phyloP scores from a whole-genome alignment of 2,329 filamentous ascomycete genomes.

The Microsporum canis region DNA sequence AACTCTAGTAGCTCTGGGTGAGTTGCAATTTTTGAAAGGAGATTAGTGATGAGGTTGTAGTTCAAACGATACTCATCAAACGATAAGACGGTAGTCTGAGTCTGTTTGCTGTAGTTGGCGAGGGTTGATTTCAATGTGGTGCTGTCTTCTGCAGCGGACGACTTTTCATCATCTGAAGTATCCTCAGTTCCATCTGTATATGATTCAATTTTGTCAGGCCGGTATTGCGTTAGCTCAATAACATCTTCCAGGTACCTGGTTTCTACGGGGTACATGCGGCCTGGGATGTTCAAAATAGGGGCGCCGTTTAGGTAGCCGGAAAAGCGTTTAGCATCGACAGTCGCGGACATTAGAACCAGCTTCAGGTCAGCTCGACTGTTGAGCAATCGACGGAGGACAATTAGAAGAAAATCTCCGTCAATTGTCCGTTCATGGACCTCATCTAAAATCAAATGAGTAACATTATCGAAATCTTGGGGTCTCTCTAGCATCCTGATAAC shows the following conservation, averaged over 20 bases:
- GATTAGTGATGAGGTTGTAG: constrained; percentile 69
- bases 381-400: constrained; percentile 78
- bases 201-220: constrained; percentile 43
- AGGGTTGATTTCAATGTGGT: constrained; percentile 52
- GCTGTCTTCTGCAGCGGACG: constrained; percentile 38
- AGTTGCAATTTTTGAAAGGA: constrained; percentile 65
- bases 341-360: constrained; percentile 94
- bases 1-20: constrained; percentile 55
- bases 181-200: constrained; percentile 32
- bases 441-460: constrained; percentile 91
- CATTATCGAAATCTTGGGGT: constrained; percentile 71
- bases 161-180: constrained; percentile 31
- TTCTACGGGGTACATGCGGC: constrained; percentile 83
- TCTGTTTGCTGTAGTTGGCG: constrained; percentile 62
- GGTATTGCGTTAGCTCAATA: constrained; percentile 72
- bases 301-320: constrained; percentile 78
- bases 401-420: constrained; percentile 89
- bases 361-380: constrained; percentile 68
- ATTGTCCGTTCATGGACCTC: constrained; percentile 95
- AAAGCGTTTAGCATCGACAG: constrained; percentile 83
- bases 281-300: constrained; percentile 80
- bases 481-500: constrained; percentile 97
- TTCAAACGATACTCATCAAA: constrained; percentile 90
- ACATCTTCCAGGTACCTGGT: constrained; percentile 87
- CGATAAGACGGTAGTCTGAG: constrained; percentile 59